A percentile compares a stretch with the other conserved stretches of the same genome.
phyloP scores from a whole-genome alignment of 2,329 filamentous ascomycete genomes.

The Bipolaris sorokiniana region DNA sequence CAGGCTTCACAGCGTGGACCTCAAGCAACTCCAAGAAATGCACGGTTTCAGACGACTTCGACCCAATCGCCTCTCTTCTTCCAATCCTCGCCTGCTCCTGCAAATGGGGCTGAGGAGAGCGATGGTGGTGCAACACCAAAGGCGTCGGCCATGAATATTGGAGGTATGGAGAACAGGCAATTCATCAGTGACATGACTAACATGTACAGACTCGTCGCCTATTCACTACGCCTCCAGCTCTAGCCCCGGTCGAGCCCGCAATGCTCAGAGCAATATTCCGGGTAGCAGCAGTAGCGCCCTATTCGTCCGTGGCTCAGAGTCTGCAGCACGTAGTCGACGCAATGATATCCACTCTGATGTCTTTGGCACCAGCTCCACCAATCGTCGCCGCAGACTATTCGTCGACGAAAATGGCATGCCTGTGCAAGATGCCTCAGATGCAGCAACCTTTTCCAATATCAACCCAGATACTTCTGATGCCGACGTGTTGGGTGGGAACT shows the following conservation, averaged over 20 bases:
- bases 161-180: conserved; percentile 59
- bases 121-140: conserved; percentile 74
- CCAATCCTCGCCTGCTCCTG: conserved; percentile 63
- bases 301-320: conserved; percentile 72
- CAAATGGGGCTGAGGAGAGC: conserved; percentile 53
- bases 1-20: conserved; percentile 48
- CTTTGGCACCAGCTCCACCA: conserved; percentile 51
- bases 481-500: conserved; percentile 80
- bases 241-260: conserved; percentile 71
- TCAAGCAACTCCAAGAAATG: conserved; percentile 55
- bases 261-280: conserved; percentile 70
- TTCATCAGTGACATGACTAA: conserved; percentile 18
- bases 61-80: conserved; percentile 80
- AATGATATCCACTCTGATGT: conserved; percentile 88
- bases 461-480: conserved; percentile 92
- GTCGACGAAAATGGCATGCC: conserved; percentile 69
- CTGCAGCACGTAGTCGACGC: conserved; percentile 69
- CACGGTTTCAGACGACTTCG: conserved; percentile 51
- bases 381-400: conserved; percentile 63
- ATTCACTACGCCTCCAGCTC: conserved; percentile 91
- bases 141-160: conserved; percentile 65
- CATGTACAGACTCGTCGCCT: conserved; percentile 78
- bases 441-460: conserved; percentile 68
- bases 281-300: conserved; percentile 85
- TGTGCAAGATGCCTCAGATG: conserved; percentile 61